phyloP scores from a whole-genome alignment of 2,329 filamentous ascomycete species.

The Nakataea oryzae region DNA sequence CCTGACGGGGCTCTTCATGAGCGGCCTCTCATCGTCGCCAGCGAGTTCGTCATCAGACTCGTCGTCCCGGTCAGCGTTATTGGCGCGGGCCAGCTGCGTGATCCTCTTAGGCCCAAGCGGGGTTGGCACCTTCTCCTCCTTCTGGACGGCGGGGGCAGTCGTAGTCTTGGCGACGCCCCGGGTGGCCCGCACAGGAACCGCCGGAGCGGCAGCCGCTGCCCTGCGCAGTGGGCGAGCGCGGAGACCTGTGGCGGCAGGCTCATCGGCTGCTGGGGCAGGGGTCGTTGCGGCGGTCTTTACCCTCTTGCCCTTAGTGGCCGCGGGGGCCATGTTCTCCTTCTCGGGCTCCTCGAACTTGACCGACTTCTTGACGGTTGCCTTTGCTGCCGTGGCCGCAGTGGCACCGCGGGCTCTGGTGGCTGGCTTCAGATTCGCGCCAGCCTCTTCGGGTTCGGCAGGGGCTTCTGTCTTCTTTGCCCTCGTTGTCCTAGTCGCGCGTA shows the following conservation, averaged over 20 bases:
- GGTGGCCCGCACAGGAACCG: slow-evolving; percentile 6
- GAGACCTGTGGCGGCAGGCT: slow-evolving; percentile 19
- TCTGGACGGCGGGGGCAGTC: slow-evolving; percentile 16
- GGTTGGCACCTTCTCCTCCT: slow-evolving; percentile 20
- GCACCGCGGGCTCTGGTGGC: slow-evolving; percentile 25
- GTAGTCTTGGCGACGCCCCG: slow-evolving; percentile 12
- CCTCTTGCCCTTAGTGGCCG: slow-evolving; percentile 21
- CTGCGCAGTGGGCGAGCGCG: slow-evolving; percentile 15
- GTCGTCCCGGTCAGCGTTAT: slow-evolving; percentile 22
- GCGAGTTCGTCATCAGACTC: slow-evolving; percentile 52
- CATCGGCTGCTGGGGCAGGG: slow-evolving; percentile 9
- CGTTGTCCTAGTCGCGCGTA: slow-evolving; percentile 22
- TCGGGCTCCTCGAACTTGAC: slow-evolving; percentile 55
- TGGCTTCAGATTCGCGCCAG: slow-evolving; percentile 20
- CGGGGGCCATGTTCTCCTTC: slow-evolving; percentile 50
- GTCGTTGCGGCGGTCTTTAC: slow-evolving; percentile 10
- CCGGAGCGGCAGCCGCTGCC: slow-evolving; percentile 14
- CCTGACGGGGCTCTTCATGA: slow-evolving; percentile 47
- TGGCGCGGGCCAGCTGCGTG: slow-evolving; percentile 39
- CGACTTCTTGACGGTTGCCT: slow-evolving; percentile 43
- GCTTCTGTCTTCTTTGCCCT: slow-evolving; percentile 10
- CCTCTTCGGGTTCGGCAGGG: not conserved
- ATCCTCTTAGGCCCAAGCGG: slow-evolving; percentile 57
- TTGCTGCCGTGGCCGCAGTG: slow-evolving; percentile 22
- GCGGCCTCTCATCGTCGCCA: slow-evolving; percentile 36